A percentile compares a stretch with the other conserved stretches of the same genome.
These are phyloP conservation scores for Luzula sylvatica DNA, from an alignment of 176 grass and related monocot genomes.

Conservation along the genomic window DNA sequence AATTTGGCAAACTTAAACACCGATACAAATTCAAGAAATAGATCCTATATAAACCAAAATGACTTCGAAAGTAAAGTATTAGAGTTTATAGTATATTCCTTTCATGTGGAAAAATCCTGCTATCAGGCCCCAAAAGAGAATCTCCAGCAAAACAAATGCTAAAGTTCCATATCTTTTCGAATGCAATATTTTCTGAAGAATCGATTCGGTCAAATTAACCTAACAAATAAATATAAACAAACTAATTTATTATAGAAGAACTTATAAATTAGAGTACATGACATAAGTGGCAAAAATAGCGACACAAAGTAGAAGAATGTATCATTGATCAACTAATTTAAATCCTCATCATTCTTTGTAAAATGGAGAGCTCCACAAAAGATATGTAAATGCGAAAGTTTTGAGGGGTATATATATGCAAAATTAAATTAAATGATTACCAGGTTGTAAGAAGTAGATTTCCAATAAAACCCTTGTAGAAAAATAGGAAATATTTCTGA, in stretches of 20 bases:
- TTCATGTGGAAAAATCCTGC: slow-evolving; percentile 64
- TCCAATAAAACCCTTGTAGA: slow-evolving; percentile 86
- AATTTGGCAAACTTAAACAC: too few relatives aligned
- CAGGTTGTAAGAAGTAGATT: slow-evolving; percentile 61
- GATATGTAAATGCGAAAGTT: neutral
- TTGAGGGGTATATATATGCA: neutral
- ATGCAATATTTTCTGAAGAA: slow-evolving; percentile 40
- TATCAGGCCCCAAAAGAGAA: slow-evolving; percentile 73
- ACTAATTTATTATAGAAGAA: neutral
- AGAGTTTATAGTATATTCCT: slow-evolving; percentile 67
- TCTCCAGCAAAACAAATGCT: slow-evolving; percentile 60
- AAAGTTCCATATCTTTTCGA: slow-evolving; percentile 71
- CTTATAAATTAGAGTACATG: neutral
- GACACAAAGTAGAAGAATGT: neutral
- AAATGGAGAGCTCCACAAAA: neutral
- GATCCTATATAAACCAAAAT: neutral
- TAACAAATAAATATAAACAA: slow-evolving; percentile 18
- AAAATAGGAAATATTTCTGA: slow-evolving; percentile 62
- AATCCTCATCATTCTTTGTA: neutral
- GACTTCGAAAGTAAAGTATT: slow-evolving; percentile 10
- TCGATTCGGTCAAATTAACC: slow-evolving; percentile 58
- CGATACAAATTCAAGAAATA: neutral
- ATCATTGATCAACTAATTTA: neutral
- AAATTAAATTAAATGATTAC: slow-evolving; percentile 23
- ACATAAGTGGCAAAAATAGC: neutral